Conservation (phyloP, 805 yeast species). For the Zygoascus ofunaensis region DNA sequence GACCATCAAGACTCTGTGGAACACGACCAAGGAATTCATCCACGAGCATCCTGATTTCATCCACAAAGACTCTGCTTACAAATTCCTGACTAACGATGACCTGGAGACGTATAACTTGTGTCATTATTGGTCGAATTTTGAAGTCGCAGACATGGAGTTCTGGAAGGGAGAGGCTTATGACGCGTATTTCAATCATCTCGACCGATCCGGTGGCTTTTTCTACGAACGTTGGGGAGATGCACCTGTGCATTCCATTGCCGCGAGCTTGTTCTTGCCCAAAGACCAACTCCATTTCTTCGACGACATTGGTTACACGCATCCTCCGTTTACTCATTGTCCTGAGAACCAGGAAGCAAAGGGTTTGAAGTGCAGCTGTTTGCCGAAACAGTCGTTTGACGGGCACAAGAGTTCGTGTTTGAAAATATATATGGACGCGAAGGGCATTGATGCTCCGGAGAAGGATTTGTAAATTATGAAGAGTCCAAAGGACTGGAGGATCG, state of each 20-base stretch:
- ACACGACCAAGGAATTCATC: slow-evolving; percentile 41
- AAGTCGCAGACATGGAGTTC: slow-evolving; percentile 62
- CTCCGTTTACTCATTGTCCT: slow-evolving; percentile 58
- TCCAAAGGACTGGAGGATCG: too few relatives aligned
- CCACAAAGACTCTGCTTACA: slow-evolving; percentile 53
- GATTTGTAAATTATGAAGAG: too few relatives aligned
- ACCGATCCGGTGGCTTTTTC: slow-evolving; percentile 65
- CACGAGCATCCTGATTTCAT: slow-evolving; percentile 40
- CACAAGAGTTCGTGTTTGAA: slow-evolving; percentile 30
- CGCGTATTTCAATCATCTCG: slow-evolving; percentile 53
- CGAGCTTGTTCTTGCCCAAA: slow-evolving; percentile 47
- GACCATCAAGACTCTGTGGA: slow-evolving; percentile 60
- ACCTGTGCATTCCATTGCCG: slow-evolving; percentile 78
- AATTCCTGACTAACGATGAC: slow-evolving; percentile 53
- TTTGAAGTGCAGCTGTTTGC: slow-evolving; percentile 48
- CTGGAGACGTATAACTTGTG: slow-evolving; percentile 57
- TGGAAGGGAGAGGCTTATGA: slow-evolving; percentile 52
- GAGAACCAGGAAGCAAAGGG: slow-evolving; percentile 38
- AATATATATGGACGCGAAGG: slow-evolving; percentile 25
- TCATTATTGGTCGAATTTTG: slow-evolving; percentile 79
- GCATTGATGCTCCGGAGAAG: slow-evolving; percentile 8
- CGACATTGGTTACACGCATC: slow-evolving; percentile 67
- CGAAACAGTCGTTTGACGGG: slow-evolving; percentile 28
- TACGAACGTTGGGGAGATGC: slow-evolving; percentile 95
- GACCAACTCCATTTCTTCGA: slow-evolving; percentile 60